phyloP scores from a whole-genome alignment of 169 alveolate species.

The Cyclospora cayetanensis region DNA sequence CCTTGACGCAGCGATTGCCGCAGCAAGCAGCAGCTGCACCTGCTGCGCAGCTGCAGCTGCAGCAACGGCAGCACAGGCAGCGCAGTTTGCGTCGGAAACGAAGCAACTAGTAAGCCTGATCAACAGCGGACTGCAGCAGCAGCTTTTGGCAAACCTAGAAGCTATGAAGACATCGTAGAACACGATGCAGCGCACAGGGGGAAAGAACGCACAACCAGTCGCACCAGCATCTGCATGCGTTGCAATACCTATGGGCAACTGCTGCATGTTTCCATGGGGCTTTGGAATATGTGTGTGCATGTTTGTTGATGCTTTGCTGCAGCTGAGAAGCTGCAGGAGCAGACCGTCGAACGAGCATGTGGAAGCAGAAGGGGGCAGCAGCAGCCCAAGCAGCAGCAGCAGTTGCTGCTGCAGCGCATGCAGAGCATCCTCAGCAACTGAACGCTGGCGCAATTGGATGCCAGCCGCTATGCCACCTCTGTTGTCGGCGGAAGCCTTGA shows the following conservation, averaged over 20 bases:
- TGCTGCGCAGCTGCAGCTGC: background rate
- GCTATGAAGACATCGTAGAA: background rate
- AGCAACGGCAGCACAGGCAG: background rate
- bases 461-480: background rate
- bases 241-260: background rate
- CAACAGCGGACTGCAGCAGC: constrained; percentile 1
- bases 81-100: background rate
- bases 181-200: no score
- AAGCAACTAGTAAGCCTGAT: background rate
- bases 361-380: background rate
- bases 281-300: no score
- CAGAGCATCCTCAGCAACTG: background rate
- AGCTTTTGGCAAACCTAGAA: background rate
- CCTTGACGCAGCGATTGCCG: background rate
- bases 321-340: background rate
- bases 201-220: no score
- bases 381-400: background rate
- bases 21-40: background rate
- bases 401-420: constrained; percentile 23
- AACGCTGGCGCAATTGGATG: constrained; percentile 11
- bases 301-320: no score
- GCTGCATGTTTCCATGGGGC: background rate
- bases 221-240: background rate
- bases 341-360: background rate
- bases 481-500: background rate